These are phyloP conservation scores for Ophiostoma quercus DNA, from an alignment of 2,329 filamentous ascomycete genomes.

Conservation along the genomic window DNA sequence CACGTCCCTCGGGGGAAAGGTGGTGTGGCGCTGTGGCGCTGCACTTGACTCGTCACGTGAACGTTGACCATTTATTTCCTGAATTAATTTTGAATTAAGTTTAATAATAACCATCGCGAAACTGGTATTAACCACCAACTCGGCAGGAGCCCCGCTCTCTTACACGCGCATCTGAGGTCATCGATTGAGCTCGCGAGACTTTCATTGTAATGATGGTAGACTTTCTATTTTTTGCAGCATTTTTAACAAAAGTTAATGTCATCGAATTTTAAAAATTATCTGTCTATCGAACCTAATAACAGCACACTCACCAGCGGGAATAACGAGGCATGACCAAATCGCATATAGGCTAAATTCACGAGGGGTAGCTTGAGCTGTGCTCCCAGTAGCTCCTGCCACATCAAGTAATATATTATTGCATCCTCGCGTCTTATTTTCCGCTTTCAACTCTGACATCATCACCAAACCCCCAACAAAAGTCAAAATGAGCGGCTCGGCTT, in stretches of 20 bases:
- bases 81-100: too few species aligned
- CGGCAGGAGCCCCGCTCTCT: conserved; percentile 3
- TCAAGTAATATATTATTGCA: neutral
- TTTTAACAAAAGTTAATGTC: too few species aligned
- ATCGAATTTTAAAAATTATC: neutral
- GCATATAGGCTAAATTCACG: conserved; percentile 13
- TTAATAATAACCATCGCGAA: too few species aligned
- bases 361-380: conserved; percentile 10
- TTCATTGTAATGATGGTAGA: neutral
- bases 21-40: neutral
- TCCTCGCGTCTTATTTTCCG: neutral
- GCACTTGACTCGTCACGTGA: neutral
- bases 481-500: conserved; percentile 47
- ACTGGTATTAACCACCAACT: neutral
- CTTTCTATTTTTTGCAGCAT: too few species aligned
- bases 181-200: neutral
- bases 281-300: neutral
- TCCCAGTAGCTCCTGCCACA: neutral
- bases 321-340: neutral
- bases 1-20: neutral
- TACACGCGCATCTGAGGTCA: conserved; percentile 4
- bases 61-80: too few species aligned
- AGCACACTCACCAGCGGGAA: neutral
- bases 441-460: neutral
- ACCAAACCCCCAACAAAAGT: neutral